Conservation (phyloP, 257 asterid species). For the Scutellaria barbata region DNA sequence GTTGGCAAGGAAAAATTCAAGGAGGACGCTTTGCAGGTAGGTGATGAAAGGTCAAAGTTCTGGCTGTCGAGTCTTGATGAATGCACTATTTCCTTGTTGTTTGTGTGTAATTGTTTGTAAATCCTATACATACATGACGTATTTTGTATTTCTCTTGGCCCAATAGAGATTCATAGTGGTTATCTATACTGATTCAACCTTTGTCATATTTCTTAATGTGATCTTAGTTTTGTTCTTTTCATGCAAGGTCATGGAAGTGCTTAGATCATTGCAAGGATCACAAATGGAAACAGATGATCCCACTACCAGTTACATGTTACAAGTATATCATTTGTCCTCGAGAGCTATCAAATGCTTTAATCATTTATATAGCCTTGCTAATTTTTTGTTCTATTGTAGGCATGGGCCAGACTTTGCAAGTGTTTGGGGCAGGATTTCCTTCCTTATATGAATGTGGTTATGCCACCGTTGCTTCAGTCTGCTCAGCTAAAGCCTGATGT, state of each 20-base stretch:
- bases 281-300: constrained; percentile 95
- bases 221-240: constrained; percentile 18
- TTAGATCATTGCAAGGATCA: constrained; percentile 90
- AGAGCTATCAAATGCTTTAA: constrained; percentile 24
- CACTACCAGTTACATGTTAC: constrained; percentile 94
- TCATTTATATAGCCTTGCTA: constrained; percentile 12
- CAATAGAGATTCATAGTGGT: neutral
- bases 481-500: constrained; percentile 97
- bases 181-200: neutral
- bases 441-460: constrained; percentile 91
- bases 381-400: constrained; percentile 49
- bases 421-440: constrained; percentile 96
- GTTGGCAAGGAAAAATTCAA: constrained; percentile 92
- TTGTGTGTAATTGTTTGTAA: constrained; percentile 4
- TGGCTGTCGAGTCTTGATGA: constrained; percentile 18
- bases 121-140: neutral
- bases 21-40: constrained; percentile 92
- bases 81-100: constrained; percentile 10
- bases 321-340: constrained; percentile 48
- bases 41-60: constrained; percentile 16
- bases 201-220: constrained; percentile 19
- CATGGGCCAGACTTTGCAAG: constrained; percentile 99
- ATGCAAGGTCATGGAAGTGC: constrained; percentile 90
- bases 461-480: constrained; percentile 93
- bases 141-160: constrained; percentile 6